Percentiles rank a stretch among this genome's conserved stretches.
These are phyloP conservation scores for Fusarium continuum DNA, from an alignment of 2,329 filamentous ascomycete species.

Conservation along the genomic window DNA sequence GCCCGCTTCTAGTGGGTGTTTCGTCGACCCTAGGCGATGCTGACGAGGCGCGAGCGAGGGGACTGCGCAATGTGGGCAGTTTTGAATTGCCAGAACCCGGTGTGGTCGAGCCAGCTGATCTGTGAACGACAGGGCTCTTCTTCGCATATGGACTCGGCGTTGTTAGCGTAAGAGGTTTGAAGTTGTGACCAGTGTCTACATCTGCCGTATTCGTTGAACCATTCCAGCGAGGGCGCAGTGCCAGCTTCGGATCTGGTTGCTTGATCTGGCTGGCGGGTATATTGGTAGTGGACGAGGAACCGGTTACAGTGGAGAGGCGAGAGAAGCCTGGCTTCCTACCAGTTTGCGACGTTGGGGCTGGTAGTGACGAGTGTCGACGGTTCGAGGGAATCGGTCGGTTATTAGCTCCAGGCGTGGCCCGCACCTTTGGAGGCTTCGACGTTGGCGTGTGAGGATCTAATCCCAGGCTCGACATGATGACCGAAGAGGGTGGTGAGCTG, in stretches of 20 bases:
- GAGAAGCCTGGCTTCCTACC: constrained; percentile 54
- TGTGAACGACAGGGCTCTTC: constrained; percentile 52
- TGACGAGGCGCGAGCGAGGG: constrained; percentile 57
- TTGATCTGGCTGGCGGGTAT: constrained; percentile 52
- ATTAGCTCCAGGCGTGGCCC: constrained; percentile 59
- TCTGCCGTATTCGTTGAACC: constrained; percentile 69
- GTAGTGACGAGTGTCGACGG: constrained; percentile 60
- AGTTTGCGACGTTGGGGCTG: constrained; percentile 53
- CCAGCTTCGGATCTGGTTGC: constrained; percentile 56
- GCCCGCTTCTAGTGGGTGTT: constrained; percentile 56
- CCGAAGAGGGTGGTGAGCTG: constrained; percentile 70
- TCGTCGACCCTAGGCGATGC: constrained; percentile 58
- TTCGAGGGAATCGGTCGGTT: constrained; percentile 56
- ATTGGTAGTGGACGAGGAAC: constrained; percentile 60
- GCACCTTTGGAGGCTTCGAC: constrained; percentile 54
- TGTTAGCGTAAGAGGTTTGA: constrained; percentile 68
- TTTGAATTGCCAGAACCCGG: constrained; percentile 56
- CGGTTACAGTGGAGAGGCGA: constrained; percentile 57
- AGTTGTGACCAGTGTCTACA: constrained; percentile 74
- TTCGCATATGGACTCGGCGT: constrained; percentile 67
- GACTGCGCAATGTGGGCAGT: constrained; percentile 60
- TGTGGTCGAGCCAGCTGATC: constrained; percentile 55
- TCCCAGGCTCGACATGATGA: constrained; percentile 67
- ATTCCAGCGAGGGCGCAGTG: constrained; percentile 78
- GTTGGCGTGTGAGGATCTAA: constrained; percentile 58